These are phyloP conservation scores for Rhizoclosmatium sp. DNA, from an alignment of 192 early-diverging fungal genomes.

Conservation along the genomic window DNA sequence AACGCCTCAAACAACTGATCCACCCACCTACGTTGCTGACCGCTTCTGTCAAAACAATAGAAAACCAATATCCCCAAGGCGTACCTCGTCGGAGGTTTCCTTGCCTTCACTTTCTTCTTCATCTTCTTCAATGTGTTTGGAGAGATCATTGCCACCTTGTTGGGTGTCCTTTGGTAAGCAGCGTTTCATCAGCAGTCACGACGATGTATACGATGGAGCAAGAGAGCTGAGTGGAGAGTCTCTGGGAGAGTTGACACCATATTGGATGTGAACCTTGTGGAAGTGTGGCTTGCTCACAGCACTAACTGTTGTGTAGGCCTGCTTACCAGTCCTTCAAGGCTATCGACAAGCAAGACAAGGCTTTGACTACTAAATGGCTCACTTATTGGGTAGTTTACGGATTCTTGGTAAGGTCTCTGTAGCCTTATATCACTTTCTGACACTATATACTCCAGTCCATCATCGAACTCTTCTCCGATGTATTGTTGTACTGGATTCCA, in stretches of 20 bases:
- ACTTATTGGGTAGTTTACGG: conserved; percentile 78
- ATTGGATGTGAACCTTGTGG: too few species aligned
- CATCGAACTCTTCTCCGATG: conserved; percentile 88
- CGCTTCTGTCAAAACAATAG: background rate
- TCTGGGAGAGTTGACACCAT: too few species aligned
- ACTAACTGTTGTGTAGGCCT: conserved; percentile 52
- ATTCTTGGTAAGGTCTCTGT: conserved; percentile 57
- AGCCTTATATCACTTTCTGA: background rate
- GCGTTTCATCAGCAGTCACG: too few species aligned
- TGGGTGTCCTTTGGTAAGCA: conserved; percentile 83
- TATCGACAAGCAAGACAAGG: conserved; percentile 79
- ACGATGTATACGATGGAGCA: too few species aligned
- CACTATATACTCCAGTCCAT: conserved; percentile 53
- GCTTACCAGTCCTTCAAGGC: conserved; percentile 94
- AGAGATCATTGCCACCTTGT: conserved; percentile 78
- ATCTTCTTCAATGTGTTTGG: conserved; percentile 89
- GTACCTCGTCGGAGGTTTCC: conserved; percentile 74
- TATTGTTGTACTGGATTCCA: conserved; percentile 80
- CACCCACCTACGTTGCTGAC: background rate
- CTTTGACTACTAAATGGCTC: conserved; percentile 85
- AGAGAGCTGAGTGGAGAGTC: too few species aligned
- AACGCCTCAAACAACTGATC: background rate
- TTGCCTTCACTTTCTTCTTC: conserved; percentile 69
- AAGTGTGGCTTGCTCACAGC: too few species aligned
- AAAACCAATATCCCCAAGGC: conserved; percentile 86